phyloP scores from a whole-genome alignment of 1,284 basidiomycete genomes.

The Apiotrichum mycotoxinovorans region DNA sequence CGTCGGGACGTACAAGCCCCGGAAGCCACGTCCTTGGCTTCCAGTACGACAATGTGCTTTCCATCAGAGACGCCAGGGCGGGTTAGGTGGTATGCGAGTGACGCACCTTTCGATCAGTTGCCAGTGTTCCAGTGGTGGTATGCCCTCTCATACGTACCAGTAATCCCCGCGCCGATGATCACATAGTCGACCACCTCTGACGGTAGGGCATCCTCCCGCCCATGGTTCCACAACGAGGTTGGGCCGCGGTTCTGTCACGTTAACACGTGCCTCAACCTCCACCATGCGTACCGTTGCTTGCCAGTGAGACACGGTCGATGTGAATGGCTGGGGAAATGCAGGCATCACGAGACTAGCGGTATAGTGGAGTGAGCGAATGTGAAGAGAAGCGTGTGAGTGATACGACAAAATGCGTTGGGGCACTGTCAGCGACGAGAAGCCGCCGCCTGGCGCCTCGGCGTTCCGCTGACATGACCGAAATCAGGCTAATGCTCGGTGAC shows the following conservation, averaged over 20 bases:
- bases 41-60: constrained; percentile 29
- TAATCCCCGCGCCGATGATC: constrained; percentile 28
- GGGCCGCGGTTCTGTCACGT: constrained; percentile 21
- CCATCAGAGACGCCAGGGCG: constrained; percentile 22
- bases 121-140: too few relatives aligned
- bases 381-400: too few relatives aligned
- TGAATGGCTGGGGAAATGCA: constrained; percentile 31
- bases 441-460: too few relatives aligned
- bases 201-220: constrained; percentile 18
- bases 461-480: too few relatives aligned
- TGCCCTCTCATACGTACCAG: constrained; percentile 12
- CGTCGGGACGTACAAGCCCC: constrained; percentile 32
- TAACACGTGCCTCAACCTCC: background rate
- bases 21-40: constrained; percentile 39
- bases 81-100: constrained; percentile 34
- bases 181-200: constrained; percentile 22
- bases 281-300: constrained; percentile 27
- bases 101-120: too few relatives aligned
- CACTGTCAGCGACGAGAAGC: too few relatives aligned
- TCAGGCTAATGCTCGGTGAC: too few relatives aligned
- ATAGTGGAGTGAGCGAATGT: too few relatives aligned
- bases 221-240: constrained; percentile 24
- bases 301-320: constrained; percentile 36
- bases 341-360: constrained; percentile 19
- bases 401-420: too few relatives aligned